These are phyloP conservation scores for Arxiozyma heterogenica DNA, from an alignment of 1,139 yeast species.

Conservation along the genomic window DNA sequence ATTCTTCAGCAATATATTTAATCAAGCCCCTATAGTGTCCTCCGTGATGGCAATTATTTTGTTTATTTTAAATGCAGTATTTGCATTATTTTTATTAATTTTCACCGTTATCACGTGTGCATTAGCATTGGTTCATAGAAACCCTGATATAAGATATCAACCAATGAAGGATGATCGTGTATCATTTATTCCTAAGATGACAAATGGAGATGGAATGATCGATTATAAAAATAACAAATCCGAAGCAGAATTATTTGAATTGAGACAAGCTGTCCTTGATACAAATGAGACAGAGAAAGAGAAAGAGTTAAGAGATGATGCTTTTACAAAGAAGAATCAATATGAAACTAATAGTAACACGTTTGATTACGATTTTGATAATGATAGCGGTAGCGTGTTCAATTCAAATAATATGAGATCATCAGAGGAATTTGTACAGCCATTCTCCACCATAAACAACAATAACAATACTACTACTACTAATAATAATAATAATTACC, in stretches of 20 bases:
- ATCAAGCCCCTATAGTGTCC: slow-evolving; percentile 76
- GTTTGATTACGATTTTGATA: slow-evolving; percentile 6
- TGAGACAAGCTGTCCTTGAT: slow-evolving; percentile 82
- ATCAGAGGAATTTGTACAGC: slow-evolving; percentile 22
- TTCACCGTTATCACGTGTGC: slow-evolving; percentile 83
- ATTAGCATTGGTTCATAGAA: slow-evolving; percentile 73
- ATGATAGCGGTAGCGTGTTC: slow-evolving; percentile 8
- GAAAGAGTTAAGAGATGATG: slow-evolving; percentile 21
- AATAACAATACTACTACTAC: neutral
- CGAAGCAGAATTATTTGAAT: slow-evolving; percentile 74
- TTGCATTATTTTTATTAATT: slow-evolving; percentile 71
- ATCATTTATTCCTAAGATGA: slow-evolving; percentile 58
- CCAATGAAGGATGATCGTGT: slow-evolving; percentile 97
- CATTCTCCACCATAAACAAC: slow-evolving; percentile 28
- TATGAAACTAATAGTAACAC: slow-evolving; percentile 18
- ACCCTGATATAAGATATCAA: slow-evolving; percentile 92
- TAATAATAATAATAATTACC: neutral
- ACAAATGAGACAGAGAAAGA: slow-evolving; percentile 48
- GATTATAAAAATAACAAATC: slow-evolving; percentile 37
- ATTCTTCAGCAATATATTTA: slow-evolving; percentile 79
- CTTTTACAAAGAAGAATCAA: slow-evolving; percentile 16
- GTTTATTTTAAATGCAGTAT: slow-evolving; percentile 79
- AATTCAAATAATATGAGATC: slow-evolving; percentile 3
- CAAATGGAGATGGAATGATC: slow-evolving; percentile 16
- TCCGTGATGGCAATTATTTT: slow-evolving; percentile 92